Evolutionary conservation across 345 rosid species (phyloP).

Genomic region (Barbarea vulgaris): DNA sequence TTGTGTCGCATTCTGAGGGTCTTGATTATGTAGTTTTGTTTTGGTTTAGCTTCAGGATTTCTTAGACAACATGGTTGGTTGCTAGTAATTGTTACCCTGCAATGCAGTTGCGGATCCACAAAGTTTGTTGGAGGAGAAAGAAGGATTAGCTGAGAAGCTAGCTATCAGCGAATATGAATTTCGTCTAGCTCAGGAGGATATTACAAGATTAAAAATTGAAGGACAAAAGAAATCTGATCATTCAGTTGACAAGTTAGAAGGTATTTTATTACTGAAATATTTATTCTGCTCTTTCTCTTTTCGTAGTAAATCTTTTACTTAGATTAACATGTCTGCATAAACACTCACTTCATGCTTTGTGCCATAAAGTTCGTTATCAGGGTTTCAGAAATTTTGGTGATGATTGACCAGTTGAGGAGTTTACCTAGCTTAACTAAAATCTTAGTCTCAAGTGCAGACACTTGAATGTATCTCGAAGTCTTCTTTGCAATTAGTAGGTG

Average conservation of each 20-base stretch:
- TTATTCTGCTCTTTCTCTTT: neutral
- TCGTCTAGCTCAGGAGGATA: constrained; percentile 92
- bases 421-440: constrained; percentile 11
- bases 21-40: constrained; percentile 2
- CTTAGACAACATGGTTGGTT: constrained; percentile 28
- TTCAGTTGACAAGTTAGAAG: constrained; percentile 47
- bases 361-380: constrained; percentile 1
- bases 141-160: constrained; percentile 73
- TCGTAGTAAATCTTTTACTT: constrained; percentile 15
- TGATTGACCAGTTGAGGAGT: constrained; percentile 11
- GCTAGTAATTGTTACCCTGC: constrained; percentile 37
- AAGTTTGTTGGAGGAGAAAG: constrained; percentile 86
- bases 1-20: neutral
- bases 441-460: constrained; percentile 17
- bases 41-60: constrained; percentile 28
- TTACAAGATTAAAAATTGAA: constrained; percentile 68
- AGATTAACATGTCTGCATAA: neutral
- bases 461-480: constrained; percentile 18
- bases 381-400: constrained; percentile 1
- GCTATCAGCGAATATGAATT: constrained; percentile 85
- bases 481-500: constrained; percentile 17
- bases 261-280: constrained; percentile 42
- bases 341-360: neutral
- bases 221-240: constrained; percentile 64
- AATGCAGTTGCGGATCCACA: constrained; percentile 92